Percentiles rank a stretch among this genome's conserved stretches.
Evolutionary conservation across 2,329 filamentous ascomycete species (phyloP).

Genomic region (Exutisphaerella laricina): DNA sequence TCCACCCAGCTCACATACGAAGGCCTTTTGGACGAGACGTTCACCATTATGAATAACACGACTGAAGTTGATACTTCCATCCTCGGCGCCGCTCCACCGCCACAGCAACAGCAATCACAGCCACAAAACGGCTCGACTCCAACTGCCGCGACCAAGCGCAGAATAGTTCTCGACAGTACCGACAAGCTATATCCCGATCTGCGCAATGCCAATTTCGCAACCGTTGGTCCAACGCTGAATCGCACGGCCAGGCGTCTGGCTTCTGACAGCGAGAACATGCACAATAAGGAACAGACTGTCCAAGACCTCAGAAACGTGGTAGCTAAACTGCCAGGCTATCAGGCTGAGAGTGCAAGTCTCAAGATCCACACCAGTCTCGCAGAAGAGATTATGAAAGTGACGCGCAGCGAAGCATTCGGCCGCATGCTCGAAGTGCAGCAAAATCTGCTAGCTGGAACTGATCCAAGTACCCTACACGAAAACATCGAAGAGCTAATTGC

Average conservation of each 20-base stretch:
- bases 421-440: constrained; percentile 90
- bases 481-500: constrained; percentile 92
- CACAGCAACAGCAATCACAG: constrained; percentile 40
- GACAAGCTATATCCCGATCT: constrained; percentile 86
- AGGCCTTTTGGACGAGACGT: constrained; percentile 88
- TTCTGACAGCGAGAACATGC: constrained; percentile 81
- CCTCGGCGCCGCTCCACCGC: constrained; percentile 64
- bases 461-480: constrained; percentile 83
- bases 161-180: constrained; percentile 79
- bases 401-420: constrained; percentile 81
- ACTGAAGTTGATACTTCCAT: constrained; percentile 88
- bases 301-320: constrained; percentile 93
- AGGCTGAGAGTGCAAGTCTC: constrained; percentile 88
- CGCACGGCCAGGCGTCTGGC: constrained; percentile 82
- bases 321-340: constrained; percentile 83
- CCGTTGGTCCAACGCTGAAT: constrained; percentile 83
- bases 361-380: constrained; percentile 87
- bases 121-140: constrained; percentile 34
- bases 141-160: constrained; percentile 66
- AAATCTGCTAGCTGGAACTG: constrained; percentile 83
- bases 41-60: constrained; percentile 86
- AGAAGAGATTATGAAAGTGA: constrained; percentile 93
- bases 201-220: constrained; percentile 89
- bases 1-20: constrained; percentile 96
- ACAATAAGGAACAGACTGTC: constrained; percentile 73